Evolutionary conservation across 768 basidiomycete species (phyloP).

Genomic region (Suillus lakei): DNA sequence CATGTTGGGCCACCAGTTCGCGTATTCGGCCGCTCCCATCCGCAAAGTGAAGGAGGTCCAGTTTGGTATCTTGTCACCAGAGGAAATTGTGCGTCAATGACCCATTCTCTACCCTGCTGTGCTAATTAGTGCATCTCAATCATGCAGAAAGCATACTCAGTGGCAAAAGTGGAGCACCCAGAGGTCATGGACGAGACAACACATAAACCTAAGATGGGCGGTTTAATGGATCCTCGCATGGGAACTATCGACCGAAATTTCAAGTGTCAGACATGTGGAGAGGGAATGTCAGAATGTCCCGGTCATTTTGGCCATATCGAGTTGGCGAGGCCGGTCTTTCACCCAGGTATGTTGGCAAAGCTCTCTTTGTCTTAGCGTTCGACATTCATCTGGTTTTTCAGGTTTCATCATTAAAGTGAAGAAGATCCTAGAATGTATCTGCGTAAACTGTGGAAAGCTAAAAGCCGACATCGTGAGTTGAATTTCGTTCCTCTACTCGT

Average conservation of each 20-base stretch:
- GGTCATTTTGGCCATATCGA: slow-evolving; percentile 99
- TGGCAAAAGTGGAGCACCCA: slow-evolving; percentile 97
- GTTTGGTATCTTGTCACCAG: slow-evolving; percentile 97
- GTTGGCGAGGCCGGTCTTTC: slow-evolving; percentile 94
- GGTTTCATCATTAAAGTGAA: slow-evolving; percentile 99
- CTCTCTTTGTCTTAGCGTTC: slow-evolving; percentile 2
- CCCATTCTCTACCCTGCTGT: background rate
- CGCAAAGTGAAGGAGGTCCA: slow-evolving; percentile 97
- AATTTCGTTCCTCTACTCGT: slow-evolving; percentile 83
- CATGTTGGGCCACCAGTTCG: slow-evolving; percentile 91
- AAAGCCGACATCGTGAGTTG: slow-evolving; percentile 97
- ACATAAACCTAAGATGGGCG: slow-evolving; percentile 88
- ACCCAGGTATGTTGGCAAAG: slow-evolving; percentile 71
- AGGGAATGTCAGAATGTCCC: slow-evolving; percentile 99
- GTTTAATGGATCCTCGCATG: slow-evolving; percentile 97
- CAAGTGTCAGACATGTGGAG: slow-evolving; percentile 99
- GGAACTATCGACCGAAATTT: slow-evolving; percentile 97
- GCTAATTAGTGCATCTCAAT: slow-evolving; percentile 22
- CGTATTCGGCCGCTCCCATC: slow-evolving; percentile 91
- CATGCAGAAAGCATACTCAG: slow-evolving; percentile 94
- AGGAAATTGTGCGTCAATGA: slow-evolving; percentile 82
- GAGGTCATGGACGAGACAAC: slow-evolving; percentile 98
- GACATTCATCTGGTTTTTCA: slow-evolving; percentile 31
- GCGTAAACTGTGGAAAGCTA: slow-evolving; percentile 97
- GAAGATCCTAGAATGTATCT: slow-evolving; percentile 98